Conservation (phyloP, 2,329 filamentous ascomycete genomes). For the Penicillium digitatum region DNA sequence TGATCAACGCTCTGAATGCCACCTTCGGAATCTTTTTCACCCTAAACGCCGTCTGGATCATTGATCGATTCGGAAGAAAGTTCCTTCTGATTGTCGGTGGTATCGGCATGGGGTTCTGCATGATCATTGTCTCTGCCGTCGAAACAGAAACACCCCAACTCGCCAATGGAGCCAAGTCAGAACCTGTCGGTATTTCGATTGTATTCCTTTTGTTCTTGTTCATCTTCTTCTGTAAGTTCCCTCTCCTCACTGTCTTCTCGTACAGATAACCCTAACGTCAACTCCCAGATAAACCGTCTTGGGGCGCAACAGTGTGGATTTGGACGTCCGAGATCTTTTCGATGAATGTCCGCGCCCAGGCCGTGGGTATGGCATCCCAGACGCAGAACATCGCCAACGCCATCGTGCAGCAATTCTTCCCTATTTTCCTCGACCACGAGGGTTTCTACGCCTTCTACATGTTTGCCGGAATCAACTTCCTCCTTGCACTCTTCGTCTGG, state of each 20-base stretch:
- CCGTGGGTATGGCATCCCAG: slow-evolving; percentile 63
- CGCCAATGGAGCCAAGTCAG: slow-evolving; percentile 50
- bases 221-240: slow-evolving; percentile 45
- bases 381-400: slow-evolving; percentile 63
- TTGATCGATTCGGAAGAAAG: slow-evolving; percentile 67
- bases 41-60: slow-evolving; percentile 68
- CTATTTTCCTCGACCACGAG: slow-evolving; percentile 59
- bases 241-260: slow-evolving; percentile 3
- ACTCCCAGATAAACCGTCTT: slow-evolving; percentile 60
- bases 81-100: slow-evolving; percentile 66
- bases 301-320: slow-evolving; percentile 68
- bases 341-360: slow-evolving; percentile 68
- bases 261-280: slow-evolving; percentile 23
- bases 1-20: slow-evolving; percentile 72
- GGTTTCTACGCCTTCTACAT: slow-evolving; percentile 56
- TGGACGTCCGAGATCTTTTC: slow-evolving; percentile 67
- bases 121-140: slow-evolving; percentile 61
- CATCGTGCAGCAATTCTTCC: slow-evolving; percentile 68
- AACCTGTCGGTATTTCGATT: slow-evolving; percentile 62
- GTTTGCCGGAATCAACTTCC: slow-evolving; percentile 51
- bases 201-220: slow-evolving; percentile 66
- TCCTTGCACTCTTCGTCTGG: slow-evolving; percentile 50
- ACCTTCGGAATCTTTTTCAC: slow-evolving; percentile 71
- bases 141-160: slow-evolving; percentile 55
- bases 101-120: slow-evolving; percentile 65